phyloP scores from a whole-genome alignment of 2,329 filamentous ascomycete genomes.

The Calonectria pseudoturangicola region DNA sequence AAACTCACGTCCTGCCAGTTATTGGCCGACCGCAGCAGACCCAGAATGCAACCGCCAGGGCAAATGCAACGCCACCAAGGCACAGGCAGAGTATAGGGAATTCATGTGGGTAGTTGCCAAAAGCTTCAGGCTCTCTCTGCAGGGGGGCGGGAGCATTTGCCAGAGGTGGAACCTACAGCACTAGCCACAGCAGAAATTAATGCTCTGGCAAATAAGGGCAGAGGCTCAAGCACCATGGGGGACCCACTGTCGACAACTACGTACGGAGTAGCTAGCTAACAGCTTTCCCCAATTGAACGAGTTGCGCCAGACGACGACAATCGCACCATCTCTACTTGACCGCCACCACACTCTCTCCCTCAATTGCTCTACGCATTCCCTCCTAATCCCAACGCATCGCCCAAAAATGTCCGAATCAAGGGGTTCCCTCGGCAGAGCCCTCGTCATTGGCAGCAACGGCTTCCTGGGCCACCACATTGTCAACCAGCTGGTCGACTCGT shows the following conservation, averaged over 20 bases:
- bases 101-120: background rate
- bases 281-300: slow-evolving; percentile 19
- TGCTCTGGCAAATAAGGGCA: slow-evolving; percentile 17
- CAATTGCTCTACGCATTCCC: background rate
- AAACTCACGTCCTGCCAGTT: background rate
- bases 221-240: slow-evolving; percentile 37
- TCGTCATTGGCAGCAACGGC: slow-evolving; percentile 89
- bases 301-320: slow-evolving; percentile 14
- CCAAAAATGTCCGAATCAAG: slow-evolving; percentile 50
- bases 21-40: background rate
- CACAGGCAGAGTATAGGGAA: background rate
- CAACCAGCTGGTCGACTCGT: slow-evolving; percentile 77
- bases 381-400: background rate
- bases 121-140: background rate
- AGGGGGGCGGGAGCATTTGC: background rate
- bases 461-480: slow-evolving; percentile 91
- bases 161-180: slow-evolving; percentile 1
- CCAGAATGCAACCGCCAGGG: slow-evolving; percentile 13
- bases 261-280: background rate
- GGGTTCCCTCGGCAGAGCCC: slow-evolving; percentile 78
- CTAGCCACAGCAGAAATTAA: slow-evolving; percentile 42
- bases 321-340: background rate
- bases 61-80: slow-evolving; percentile 28
- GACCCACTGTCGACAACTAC: slow-evolving; percentile 34
- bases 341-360: background rate